Base-by-base conservation (phyloP, 192 early-diverging fungal genomes). In the Umbelopsis sp. region DNA sequence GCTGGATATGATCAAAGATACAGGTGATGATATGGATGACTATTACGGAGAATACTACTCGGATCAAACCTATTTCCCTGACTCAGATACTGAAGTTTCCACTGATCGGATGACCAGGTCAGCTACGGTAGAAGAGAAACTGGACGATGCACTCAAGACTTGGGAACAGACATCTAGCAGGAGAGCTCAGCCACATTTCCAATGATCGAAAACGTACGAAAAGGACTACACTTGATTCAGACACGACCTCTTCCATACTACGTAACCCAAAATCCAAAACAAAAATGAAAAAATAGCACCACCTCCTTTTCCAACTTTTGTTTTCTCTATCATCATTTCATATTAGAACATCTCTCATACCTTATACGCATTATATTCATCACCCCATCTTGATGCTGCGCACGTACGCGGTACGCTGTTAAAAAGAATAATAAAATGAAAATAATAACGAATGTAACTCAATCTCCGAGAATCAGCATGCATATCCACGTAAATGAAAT, bases 91-190 rank as follows among this genome's bases (percentile, higher is more conserved):
- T 4, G 56, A 62, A 12, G 3, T 11, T 17, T 20, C 56, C 0
- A 6, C 8, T 16, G 56, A 62, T 12, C 17, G 22, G 32, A 29
- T 49, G 21, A 10, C 36, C 26, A 41, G 32, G 11, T 25, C 49
- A 65, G 16, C 54, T 14, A 62, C 71, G 10, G 71, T 72, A 1
- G 71, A 72, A 50, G 71, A 72, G 32, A 31, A 65, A 47, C 50
- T 72, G 29, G 71, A 72, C 43, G 71, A 72, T 32, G 56, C 56
- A 20, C 31, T 62, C 10, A 62, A 62, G 31, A 62, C 56, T 8
- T 62, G 56, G 56, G 56, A 62, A 17, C 31, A 34, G 14, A 17
- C 56, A 3, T 62, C 56, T 32, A 34, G 25, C 26, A 34, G 25
- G 2, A 36, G 56, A 62, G 31, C 32, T 3, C 31, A 22, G 17